A percentile compares a stretch with the other conserved stretches of the same genome.
Evolutionary conservation across 1,139 yeast genomes (phyloP).

Genomic region (Dujonia santamariae): DNA sequence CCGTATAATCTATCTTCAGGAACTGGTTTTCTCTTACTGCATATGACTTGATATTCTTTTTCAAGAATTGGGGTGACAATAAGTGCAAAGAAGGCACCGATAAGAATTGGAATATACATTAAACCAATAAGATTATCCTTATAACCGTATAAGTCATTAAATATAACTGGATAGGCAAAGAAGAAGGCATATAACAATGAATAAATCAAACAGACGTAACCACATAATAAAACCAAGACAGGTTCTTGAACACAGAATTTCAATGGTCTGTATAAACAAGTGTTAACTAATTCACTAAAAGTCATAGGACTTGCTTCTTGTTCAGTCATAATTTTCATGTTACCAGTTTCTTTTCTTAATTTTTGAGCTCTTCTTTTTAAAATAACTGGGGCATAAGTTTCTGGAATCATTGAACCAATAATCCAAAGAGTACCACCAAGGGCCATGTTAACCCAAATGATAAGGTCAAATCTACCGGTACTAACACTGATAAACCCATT

Average conservation of each 20-base stretch:
- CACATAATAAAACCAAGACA: conserved; percentile 76
- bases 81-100: conserved; percentile 77
- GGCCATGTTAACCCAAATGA: conserved; percentile 90
- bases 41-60: conserved; percentile 49
- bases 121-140: conserved; percentile 72
- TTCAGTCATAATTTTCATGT: conserved; percentile 82
- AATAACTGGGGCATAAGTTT: conserved; percentile 88
- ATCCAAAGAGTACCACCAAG: conserved; percentile 86
- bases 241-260: conserved; percentile 77
- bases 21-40: conserved; percentile 59
- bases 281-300: conserved; percentile 58
- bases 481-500: conserved; percentile 80
- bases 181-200: conserved; percentile 86
- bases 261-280: conserved; percentile 73
- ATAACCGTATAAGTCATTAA: conserved; percentile 61
- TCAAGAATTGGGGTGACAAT: conserved; percentile 72
- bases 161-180: conserved; percentile 83
- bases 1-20: conserved; percentile 89
- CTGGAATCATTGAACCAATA: conserved; percentile 62
- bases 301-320: conserved; percentile 79
- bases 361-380: conserved; percentile 67
- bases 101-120: conserved; percentile 82
- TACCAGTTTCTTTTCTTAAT: conserved; percentile 77
- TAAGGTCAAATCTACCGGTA: conserved; percentile 62
- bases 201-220: conserved; percentile 83